Evolutionary conservation across 1,284 basidiomycete species (phyloP).

Genomic region (Naganishia sp.): DNA sequence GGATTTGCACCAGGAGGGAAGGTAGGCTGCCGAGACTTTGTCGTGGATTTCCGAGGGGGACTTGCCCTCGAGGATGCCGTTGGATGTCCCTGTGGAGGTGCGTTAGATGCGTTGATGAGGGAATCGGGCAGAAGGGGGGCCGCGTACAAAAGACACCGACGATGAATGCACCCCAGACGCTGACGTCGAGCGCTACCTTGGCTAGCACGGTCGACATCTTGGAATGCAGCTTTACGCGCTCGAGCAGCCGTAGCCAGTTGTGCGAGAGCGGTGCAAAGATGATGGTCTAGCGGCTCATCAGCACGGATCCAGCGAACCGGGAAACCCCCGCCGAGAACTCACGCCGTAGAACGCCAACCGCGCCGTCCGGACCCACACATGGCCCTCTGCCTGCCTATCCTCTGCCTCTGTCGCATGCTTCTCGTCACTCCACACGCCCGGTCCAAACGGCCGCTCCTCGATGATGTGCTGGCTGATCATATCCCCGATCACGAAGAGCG

Average conservation of each 20-base stretch:
- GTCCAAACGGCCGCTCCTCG: conserved; percentile 65
- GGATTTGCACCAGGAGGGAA: conserved; percentile 34
- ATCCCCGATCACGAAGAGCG: conserved; percentile 76
- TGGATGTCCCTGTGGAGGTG: conserved; percentile 36
- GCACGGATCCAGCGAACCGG: background rate
- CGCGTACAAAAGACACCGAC: conserved; percentile 37
- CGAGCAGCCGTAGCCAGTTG: conserved; percentile 41
- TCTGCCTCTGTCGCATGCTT: conserved; percentile 41
- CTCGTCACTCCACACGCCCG: conserved; percentile 60
- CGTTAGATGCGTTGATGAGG: conserved; percentile 40
- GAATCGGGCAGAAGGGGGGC: conserved; percentile 5
- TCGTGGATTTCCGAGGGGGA: conserved; percentile 41
- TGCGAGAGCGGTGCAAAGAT: conserved; percentile 49
- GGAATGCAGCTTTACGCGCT: conserved; percentile 41
- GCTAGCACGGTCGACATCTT: conserved; percentile 40
- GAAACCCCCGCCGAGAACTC: conserved; percentile 53
- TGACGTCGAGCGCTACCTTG: conserved; percentile 39
- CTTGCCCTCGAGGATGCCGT: conserved; percentile 51
- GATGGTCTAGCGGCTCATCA: conserved; percentile 20
- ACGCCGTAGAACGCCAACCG: conserved; percentile 70
- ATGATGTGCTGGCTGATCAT: conserved; percentile 77
- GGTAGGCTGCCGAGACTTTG: conserved; percentile 44
- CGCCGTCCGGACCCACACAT: conserved; percentile 60
- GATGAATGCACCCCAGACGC: conserved; percentile 47
- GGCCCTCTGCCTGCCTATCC: conserved; percentile 57